Evolutionary conservation across 1,284 basidiomycete species (phyloP), one percentile per base, ranked within the genome.

Genomic region (Melampsora larici-populina): DNA sequence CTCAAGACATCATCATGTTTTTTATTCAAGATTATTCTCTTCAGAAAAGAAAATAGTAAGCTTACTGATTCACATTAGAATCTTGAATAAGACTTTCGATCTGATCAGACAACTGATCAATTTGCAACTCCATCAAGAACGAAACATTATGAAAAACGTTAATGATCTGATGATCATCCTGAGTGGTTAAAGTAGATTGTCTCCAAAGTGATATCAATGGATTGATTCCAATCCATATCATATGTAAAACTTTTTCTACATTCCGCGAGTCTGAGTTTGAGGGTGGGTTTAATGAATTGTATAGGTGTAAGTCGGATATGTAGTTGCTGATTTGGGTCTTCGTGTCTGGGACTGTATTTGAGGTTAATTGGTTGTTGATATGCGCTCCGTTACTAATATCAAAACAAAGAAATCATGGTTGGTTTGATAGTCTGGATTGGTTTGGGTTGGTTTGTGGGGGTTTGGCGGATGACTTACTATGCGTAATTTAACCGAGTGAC

Each of bases 151-250:
- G 48, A 21, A 36, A 67, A 15, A 58, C 11, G 21, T 58, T 36
- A 18, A 13, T 60, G 15, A 43, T 29, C 15, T 26, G 0, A 21
- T 75, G 24, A 18, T 58, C 43, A 36, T 63, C 40, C 36, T 46
- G n/a, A 51, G 58, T 62, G 2, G 0, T 55, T 40, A 18, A 18
- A 24, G 9, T 24, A 26, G 49, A 31, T 21, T 29, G n/a, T 26
- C 64, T 76, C 65, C 65, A 76, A 8, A 68, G 48, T 1, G 49
- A 13, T 0, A 76, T 29, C 40, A 76, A 46, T 15, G 73, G 73
- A 68, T 76, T 76, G 51, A 76, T 76, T 11, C 73, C 73, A 58
- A 68, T 62, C 73, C 73, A 76, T 6, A 67, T n/a, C 24, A 65
- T 24, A 31, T 76, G 73, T 6, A 76, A 58, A 24, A 68, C 65